These are phyloP conservation scores for Candida xyloterini DNA, from an alignment of 805 yeast species.

Conservation along the genomic window DNA sequence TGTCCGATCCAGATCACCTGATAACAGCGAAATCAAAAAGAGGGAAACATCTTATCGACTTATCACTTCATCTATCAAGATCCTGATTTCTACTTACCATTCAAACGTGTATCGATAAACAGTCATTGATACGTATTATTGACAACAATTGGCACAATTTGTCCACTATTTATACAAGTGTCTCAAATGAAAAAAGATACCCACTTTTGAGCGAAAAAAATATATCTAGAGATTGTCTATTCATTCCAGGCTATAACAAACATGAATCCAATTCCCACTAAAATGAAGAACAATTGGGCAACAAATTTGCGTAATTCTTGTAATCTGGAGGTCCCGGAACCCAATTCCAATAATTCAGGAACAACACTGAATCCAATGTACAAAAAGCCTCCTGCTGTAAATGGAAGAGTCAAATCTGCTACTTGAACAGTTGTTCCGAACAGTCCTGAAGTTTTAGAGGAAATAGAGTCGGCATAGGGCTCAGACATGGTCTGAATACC, in stretches of 20 bases:
- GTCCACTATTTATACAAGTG: not conserved
- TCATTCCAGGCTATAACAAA: constrained; percentile 47
- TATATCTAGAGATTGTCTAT: constrained; percentile 15
- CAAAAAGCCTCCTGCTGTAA: constrained; percentile 74
- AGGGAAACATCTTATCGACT: not conserved
- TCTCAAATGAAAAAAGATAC: constrained; percentile 1
- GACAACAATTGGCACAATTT: not conserved
- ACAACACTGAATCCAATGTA: constrained; percentile 76
- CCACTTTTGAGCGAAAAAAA: constrained; percentile 2
- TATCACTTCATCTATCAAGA: not conserved
- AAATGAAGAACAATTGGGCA: constrained; percentile 47
- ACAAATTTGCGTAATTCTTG: constrained; percentile 40
- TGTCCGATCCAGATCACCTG: constrained; percentile 1
- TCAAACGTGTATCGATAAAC: constrained; percentile 24
- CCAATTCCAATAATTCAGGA: constrained; percentile 60
- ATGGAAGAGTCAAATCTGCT: constrained; percentile 58
- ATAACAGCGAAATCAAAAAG: not conserved
- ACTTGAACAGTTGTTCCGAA: constrained; percentile 50
- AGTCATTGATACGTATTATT: constrained; percentile 8
- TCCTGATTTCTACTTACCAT: constrained; percentile 18
- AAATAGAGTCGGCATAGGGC: constrained; percentile 1
- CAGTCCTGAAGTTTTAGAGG: constrained; percentile 11
- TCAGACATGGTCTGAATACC: constrained; percentile 40
- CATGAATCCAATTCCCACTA: constrained; percentile 59
- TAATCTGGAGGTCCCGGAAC: constrained; percentile 33